A percentile compares a stretch with the other conserved stretches of the same genome.
These are phyloP conservation scores for Coemansia sp. DNA, from an alignment of 192 early-diverging fungal genomes.

Conservation along the genomic window DNA sequence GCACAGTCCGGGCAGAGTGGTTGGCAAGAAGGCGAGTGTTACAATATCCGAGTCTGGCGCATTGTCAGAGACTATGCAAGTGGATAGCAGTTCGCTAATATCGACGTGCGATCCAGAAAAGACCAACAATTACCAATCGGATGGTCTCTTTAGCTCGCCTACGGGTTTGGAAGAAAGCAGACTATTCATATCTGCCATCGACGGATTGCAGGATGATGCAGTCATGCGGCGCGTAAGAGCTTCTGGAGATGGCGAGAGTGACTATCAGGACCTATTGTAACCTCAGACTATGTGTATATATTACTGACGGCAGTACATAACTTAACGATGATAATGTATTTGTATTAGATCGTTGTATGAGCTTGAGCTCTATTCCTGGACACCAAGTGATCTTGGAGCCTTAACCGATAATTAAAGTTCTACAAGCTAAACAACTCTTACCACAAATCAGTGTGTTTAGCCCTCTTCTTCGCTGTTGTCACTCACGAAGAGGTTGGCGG, in stretches of 20 bases:
- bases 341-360: too few relatives aligned
- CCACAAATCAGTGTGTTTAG: too few relatives aligned
- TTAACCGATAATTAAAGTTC: too few relatives aligned
- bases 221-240: slow-evolving; percentile 15
- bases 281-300: neutral
- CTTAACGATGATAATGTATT: neutral
- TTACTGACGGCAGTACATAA: neutral
- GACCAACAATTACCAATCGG: neutral
- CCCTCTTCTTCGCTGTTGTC: too few relatives aligned
- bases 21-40: slow-evolving; percentile 6
- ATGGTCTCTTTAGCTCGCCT: neutral
- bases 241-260: slow-evolving; percentile 3
- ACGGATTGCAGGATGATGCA: slow-evolving; percentile 21
- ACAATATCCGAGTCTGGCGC: slow-evolving; percentile 12
- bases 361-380: too few relatives aligned
- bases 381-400: too few relatives aligned
- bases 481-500: too few relatives aligned
- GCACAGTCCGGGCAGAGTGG: neutral
- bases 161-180: slow-evolving; percentile 13
- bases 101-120: neutral
- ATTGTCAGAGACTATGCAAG: neutral
- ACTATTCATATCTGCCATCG: slow-evolving; percentile 1
- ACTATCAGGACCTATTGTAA: neutral
- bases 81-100: slow-evolving; percentile 1
- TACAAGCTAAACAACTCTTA: too few relatives aligned